Evolutionary conservation across 2,329 filamentous ascomycete species (phyloP).

Genomic region (Verticillium isaacii): DNA sequence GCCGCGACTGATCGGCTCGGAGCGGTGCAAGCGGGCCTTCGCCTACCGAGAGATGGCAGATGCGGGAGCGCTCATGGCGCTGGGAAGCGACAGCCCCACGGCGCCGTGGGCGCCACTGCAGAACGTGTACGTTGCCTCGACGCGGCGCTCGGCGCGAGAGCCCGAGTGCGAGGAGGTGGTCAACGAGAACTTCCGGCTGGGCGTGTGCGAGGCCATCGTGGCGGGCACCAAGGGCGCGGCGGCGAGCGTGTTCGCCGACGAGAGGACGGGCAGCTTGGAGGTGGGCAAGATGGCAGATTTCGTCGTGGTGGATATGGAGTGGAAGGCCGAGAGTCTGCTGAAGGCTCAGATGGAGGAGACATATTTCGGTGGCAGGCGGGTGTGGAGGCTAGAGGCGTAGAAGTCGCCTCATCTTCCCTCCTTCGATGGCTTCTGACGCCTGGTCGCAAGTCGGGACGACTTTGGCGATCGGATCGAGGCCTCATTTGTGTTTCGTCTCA

Average conservation of each 20-base stretch:
- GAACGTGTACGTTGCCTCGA: slow-evolving; percentile 48
- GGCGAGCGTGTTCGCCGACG: slow-evolving; percentile 44
- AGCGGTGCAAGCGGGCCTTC: slow-evolving; percentile 48
- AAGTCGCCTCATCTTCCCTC: not conserved
- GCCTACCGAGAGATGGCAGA: slow-evolving; percentile 51
- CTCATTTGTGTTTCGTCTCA: not conserved
- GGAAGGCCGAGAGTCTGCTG: slow-evolving; percentile 36
- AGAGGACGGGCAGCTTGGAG: slow-evolving; percentile 39
- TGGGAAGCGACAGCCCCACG: slow-evolving; percentile 49
- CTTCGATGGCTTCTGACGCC: not conserved
- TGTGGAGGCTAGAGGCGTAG: slow-evolving; percentile 17
- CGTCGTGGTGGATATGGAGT: slow-evolving; percentile 44
- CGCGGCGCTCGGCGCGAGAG: slow-evolving; percentile 41
- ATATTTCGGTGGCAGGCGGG: slow-evolving; percentile 38
- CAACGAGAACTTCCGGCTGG: slow-evolving; percentile 42
- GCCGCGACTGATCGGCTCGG: slow-evolving; percentile 44
- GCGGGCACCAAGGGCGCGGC: slow-evolving; percentile 43
- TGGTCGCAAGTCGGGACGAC: not conserved
- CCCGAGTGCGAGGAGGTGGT: slow-evolving; percentile 30
- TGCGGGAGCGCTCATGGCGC: slow-evolving; percentile 41
- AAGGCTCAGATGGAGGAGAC: slow-evolving; percentile 38
- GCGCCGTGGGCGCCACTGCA: slow-evolving; percentile 42
- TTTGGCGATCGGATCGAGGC: not conserved
- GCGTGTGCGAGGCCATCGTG: slow-evolving; percentile 39
- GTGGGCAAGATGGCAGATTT: slow-evolving; percentile 47